Percentiles rank a stretch among this genome's conserved stretches.
These are phyloP conservation scores for Phalaenopsis aphrodite DNA, from an alignment of 106 monocot genomes.

Conservation along the genomic window DNA sequence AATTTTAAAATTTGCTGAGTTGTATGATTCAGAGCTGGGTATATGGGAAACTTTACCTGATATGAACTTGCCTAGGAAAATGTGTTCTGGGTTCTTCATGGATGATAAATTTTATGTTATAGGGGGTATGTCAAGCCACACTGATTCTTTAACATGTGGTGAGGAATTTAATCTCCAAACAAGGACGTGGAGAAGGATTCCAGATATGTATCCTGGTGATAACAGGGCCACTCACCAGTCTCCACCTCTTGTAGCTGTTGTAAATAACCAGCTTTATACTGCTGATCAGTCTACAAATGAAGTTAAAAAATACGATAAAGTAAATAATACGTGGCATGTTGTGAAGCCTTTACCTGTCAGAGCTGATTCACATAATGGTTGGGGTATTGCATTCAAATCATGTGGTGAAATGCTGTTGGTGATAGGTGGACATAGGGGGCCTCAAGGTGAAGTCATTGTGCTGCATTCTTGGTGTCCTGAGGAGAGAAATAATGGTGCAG, in stretches of 20 bases:
- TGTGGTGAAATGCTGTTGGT: conserved; percentile 64
- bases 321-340: conserved; percentile 64
- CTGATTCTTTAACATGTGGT: conserved; percentile 70
- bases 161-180: conserved; percentile 70
- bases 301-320: conserved; percentile 74
- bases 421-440: conserved; percentile 60
- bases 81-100: conserved; percentile 86
- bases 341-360: conserved; percentile 60
- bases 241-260: conserved; percentile 82
- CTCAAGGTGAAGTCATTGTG: conserved; percentile 58
- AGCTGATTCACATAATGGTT: conserved; percentile 71
- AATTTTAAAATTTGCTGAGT: conserved; percentile 57
- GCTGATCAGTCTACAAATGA: conserved; percentile 58
- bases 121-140: conserved; percentile 58
- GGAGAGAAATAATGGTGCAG: conserved; percentile 23
- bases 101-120: conserved; percentile 85
- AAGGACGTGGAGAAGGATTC: conserved; percentile 61
- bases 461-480: conserved; percentile 69
- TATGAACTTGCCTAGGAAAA: conserved; percentile 59
- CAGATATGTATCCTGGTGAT: conserved; percentile 63
- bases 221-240: conserved; percentile 59
- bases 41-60: conserved; percentile 62
- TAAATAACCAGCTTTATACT: conserved; percentile 80
- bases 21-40: conserved; percentile 65
- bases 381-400: conserved; percentile 86